These are phyloP conservation scores for Kwoniella pini DNA, from an alignment of 768 basidiomycete species.

Conservation along the genomic window DNA sequence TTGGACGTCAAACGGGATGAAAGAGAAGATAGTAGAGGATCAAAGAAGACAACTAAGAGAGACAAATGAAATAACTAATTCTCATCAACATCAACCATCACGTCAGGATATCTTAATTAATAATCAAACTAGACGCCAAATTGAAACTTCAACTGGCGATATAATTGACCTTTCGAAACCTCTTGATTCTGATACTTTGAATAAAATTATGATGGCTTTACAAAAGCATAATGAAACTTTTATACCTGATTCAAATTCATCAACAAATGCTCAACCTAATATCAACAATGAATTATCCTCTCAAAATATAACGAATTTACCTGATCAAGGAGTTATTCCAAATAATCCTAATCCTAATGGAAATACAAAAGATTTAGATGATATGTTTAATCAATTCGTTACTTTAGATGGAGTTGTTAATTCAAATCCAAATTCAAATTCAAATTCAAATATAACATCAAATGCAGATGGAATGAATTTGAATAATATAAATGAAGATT, in stretches of 20 bases:
- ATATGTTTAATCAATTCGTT: slow-evolving; percentile 26
- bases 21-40: background rate
- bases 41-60: background rate
- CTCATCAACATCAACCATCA: no score
- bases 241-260: background rate
- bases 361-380: slow-evolving; percentile 12
- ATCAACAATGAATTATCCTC: background rate
- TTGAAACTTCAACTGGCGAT: slow-evolving; percentile 10
- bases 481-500: no score
- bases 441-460: no score
- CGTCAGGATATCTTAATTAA: no score
- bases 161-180: slow-evolving; percentile 47
- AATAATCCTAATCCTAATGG: background rate
- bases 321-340: no score
- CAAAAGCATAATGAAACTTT: slow-evolving; percentile 15
- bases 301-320: no score
- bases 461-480: no score
- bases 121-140: background rate
- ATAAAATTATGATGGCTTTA: slow-evolving; percentile 39
- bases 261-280: background rate
- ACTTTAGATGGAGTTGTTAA: slow-evolving; percentile 13
- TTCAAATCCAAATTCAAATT: background rate
- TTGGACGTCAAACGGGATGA: background rate
- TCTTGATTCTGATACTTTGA: slow-evolving; percentile 35
- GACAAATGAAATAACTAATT: background rate